phyloP scores from a whole-genome alignment of 192 early-diverging fungal species.

The Coemansia erecta region DNA sequence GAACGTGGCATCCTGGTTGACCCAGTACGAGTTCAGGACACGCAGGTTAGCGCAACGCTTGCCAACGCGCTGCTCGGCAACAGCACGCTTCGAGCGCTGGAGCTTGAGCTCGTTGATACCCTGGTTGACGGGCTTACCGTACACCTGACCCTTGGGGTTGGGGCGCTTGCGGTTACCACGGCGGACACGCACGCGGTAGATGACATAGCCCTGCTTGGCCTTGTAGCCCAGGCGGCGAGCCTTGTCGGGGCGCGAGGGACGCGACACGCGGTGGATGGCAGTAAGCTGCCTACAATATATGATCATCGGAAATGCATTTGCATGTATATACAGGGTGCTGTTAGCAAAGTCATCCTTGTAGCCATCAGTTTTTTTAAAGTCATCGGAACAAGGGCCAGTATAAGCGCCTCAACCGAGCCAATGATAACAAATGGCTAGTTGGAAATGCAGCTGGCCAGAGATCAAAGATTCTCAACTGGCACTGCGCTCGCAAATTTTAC shows the following conservation, averaged over 20 bases:
- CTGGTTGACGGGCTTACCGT: conserved; percentile 97
- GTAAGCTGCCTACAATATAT: conserved; percentile 79
- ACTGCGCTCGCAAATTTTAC: conserved; percentile 53
- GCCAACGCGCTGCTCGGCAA: conserved; percentile 98
- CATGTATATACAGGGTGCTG: neutral
- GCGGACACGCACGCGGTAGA: conserved; percentile 99
- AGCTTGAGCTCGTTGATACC: conserved; percentile 99
- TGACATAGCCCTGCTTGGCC: conserved; percentile 99
- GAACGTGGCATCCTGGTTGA: conserved; percentile 99
- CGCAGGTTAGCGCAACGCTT: conserved; percentile 96
- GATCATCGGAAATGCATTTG: too few species aligned
- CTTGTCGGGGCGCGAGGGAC: conserved; percentile 98
- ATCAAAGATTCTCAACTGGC: conserved; percentile 1
- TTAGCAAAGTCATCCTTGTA: conserved; percentile 42
- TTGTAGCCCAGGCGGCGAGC: conserved; percentile 99
- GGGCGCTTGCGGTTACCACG: conserved; percentile 98
- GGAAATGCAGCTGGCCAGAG: conserved; percentile 45
- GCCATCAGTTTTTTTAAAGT: conserved; percentile 23
- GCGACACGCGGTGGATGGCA: conserved; percentile 97
- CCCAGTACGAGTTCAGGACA: conserved; percentile 99
- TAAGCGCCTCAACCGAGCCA: conserved; percentile 54
- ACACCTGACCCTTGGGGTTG: conserved; percentile 96
- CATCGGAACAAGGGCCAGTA: conserved; percentile 54
- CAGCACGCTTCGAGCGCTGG: conserved; percentile 90
- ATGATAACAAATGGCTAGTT: conserved; percentile 27